Conservation (phyloP, 805 yeast genomes). For the Kluyveromyces wickerhamii region DNA sequence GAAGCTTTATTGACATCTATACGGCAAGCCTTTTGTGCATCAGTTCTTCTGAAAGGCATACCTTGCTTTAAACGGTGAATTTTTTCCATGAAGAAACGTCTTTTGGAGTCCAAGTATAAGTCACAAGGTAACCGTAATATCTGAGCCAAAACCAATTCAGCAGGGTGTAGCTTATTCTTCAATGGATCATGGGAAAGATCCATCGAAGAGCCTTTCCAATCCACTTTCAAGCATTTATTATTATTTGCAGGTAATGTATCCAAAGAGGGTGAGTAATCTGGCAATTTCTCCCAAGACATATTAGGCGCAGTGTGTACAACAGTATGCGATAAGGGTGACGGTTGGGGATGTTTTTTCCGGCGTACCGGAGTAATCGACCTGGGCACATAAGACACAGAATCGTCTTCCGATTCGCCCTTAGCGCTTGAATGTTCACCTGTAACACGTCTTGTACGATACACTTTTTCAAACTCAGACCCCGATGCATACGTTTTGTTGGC, state of each 20-base stretch:
- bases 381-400: constrained; percentile 8
- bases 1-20: constrained; percentile 96
- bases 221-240: constrained; percentile 70
- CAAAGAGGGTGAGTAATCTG: constrained; percentile 75
- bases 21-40: constrained; percentile 95
- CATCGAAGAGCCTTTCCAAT: constrained; percentile 99
- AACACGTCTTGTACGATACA: constrained; percentile 17
- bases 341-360: constrained; percentile 25
- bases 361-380: constrained; percentile 22
- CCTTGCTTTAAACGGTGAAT: constrained; percentile 63
- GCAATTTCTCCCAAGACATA: constrained; percentile 59
- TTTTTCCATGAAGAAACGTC: constrained; percentile 83
- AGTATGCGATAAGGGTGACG: constrained; percentile 26
- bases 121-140: constrained; percentile 83
- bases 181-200: constrained; percentile 75
- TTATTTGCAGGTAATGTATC: constrained; percentile 54
- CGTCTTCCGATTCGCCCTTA: constrained; percentile 7
- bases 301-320: constrained; percentile 34
- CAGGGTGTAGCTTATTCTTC: constrained; percentile 71
- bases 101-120: constrained; percentile 71
- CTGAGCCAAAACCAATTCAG: constrained; percentile 79
- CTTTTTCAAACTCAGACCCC: constrained; percentile 13
- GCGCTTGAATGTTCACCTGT: constrained; percentile 6
- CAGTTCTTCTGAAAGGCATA: constrained; percentile 87
- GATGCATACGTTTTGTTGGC: constrained; percentile 5